Conservation (phyloP, 306 rosid genomes). For the Medicago lupulina region DNA sequence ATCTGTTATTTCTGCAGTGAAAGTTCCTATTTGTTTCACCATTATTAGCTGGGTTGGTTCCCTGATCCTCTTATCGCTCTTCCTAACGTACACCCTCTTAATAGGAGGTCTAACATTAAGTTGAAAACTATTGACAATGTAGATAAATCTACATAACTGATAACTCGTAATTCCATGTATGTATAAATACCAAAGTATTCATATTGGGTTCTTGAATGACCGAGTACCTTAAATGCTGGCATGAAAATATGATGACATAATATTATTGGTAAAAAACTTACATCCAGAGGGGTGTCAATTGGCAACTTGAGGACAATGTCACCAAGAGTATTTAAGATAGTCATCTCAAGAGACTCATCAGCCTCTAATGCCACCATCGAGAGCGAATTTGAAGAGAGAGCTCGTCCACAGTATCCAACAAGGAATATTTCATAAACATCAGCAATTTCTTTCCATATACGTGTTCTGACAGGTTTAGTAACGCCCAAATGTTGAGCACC, state of each 20-base stretch:
- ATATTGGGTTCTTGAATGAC: background rate
- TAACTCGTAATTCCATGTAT: background rate
- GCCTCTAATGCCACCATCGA: constrained; percentile 65
- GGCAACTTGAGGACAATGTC: constrained; percentile 77
- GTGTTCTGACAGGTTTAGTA: constrained; percentile 74
- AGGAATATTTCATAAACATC: constrained; percentile 94
- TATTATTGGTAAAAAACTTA: constrained; percentile 55
- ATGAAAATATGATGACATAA: background rate
- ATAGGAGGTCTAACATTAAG: background rate
- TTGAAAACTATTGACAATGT: constrained; percentile 3
- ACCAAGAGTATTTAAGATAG: constrained; percentile 77
- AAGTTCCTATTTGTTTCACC: background rate
- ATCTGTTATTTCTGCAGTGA: background rate
- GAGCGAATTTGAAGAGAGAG: constrained; percentile 83
- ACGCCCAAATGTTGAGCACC: constrained; percentile 56
- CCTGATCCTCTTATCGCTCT: background rate
- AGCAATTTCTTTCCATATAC: constrained; percentile 95
- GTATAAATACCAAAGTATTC: background rate
- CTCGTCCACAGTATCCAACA: constrained; percentile 94
- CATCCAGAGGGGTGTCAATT: constrained; percentile 79
- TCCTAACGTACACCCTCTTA: background rate
- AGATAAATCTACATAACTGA: background rate
- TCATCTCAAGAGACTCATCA: constrained; percentile 89
- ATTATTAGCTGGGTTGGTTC: constrained; percentile 3
- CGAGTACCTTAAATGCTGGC: background rate